phyloP scores from a whole-genome alignment of 2,329 filamentous ascomycete species.

The Fusarium metavorans region DNA sequence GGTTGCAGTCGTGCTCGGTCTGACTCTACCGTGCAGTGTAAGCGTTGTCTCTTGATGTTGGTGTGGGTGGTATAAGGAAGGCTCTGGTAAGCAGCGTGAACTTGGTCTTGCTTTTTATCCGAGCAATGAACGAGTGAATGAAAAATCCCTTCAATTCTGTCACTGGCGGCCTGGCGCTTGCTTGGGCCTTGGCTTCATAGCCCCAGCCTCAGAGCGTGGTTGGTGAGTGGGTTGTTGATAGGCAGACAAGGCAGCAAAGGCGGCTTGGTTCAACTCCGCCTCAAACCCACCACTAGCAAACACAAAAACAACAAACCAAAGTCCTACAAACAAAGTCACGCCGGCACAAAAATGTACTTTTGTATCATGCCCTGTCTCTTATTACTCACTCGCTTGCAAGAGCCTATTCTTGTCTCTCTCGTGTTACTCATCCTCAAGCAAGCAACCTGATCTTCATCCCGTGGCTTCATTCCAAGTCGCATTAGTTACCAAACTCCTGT shows the following conservation, averaged over 20 bases:
- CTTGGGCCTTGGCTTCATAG: not conserved
- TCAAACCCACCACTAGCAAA: slow-evolving; percentile 10
- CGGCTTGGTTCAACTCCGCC: slow-evolving; percentile 31
- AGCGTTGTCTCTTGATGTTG: not conserved
- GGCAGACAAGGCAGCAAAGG: slow-evolving; percentile 32
- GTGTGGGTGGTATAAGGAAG: not conserved
- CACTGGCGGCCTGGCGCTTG: slow-evolving; percentile 23
- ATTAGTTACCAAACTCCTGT: slow-evolving; percentile 40
- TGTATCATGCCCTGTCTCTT: not conserved
- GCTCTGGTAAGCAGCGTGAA: slow-evolving; percentile 9
- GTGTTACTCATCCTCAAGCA: not conserved
- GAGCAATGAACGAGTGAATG: not conserved
- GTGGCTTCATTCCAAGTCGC: slow-evolving; percentile 6
- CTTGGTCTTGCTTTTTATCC: slow-evolving; percentile 3
- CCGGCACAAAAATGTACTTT: slow-evolving; percentile 28
- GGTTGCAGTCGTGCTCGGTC: not conserved
- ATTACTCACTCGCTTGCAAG: not conserved
- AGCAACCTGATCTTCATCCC: not conserved
- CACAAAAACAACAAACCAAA: not conserved
- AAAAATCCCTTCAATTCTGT: not conserved
- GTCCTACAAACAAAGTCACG: slow-evolving; percentile 11
- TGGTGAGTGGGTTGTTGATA: slow-evolving; percentile 29
- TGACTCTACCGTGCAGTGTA: not conserved
- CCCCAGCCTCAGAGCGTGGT: not conserved
- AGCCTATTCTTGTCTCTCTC: not conserved